These are phyloP conservation scores for Neurospora sp. DNA, from an alignment of 495 filamentous ascomycete species.

Conservation along the genomic window DNA sequence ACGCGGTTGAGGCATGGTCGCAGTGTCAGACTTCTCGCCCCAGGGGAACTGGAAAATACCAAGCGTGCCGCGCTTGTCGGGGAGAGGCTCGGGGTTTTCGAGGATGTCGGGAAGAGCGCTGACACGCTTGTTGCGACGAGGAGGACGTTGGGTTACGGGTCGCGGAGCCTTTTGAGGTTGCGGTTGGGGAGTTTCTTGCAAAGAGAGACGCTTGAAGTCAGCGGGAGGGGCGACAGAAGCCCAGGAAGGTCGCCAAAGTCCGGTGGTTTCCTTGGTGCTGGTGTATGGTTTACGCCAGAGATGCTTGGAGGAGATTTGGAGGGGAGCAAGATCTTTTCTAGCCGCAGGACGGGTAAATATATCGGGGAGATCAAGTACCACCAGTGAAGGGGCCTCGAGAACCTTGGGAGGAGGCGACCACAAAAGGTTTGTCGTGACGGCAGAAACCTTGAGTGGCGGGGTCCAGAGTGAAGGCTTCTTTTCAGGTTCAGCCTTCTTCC, in stretches of 20 bases:
- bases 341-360: slow-evolving; percentile 17
- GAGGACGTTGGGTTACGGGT: slow-evolving; percentile 34
- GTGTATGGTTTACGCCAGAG: slow-evolving; percentile 32
- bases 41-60: slow-evolving; percentile 50
- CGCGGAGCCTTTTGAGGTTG: slow-evolving; percentile 23
- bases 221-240: slow-evolving; percentile 29
- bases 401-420: background rate
- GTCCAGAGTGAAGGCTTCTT: background rate
- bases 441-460: background rate
- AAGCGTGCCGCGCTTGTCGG: slow-evolving; percentile 39
- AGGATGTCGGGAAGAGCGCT: slow-evolving; percentile 47
- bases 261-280: slow-evolving; percentile 11
- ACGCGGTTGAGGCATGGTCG: slow-evolving; percentile 25
- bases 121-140: slow-evolving; percentile 39
- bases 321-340: slow-evolving; percentile 21
- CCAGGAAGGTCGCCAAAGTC: slow-evolving; percentile 29
- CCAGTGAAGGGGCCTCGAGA: background rate
- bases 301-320: slow-evolving; percentile 26
- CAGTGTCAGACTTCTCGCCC: slow-evolving; percentile 46
- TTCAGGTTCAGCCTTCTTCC: slow-evolving; percentile 22
- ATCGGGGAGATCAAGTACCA: background rate
- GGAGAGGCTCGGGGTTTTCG: slow-evolving; percentile 44
- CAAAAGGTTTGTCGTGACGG: background rate
- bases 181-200: slow-evolving; percentile 14
- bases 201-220: slow-evolving; percentile 12